Base-by-base conservation (phyloP, 2,329 filamentous ascomycete species). In the Dactylonectria macrodidyma region DNA sequence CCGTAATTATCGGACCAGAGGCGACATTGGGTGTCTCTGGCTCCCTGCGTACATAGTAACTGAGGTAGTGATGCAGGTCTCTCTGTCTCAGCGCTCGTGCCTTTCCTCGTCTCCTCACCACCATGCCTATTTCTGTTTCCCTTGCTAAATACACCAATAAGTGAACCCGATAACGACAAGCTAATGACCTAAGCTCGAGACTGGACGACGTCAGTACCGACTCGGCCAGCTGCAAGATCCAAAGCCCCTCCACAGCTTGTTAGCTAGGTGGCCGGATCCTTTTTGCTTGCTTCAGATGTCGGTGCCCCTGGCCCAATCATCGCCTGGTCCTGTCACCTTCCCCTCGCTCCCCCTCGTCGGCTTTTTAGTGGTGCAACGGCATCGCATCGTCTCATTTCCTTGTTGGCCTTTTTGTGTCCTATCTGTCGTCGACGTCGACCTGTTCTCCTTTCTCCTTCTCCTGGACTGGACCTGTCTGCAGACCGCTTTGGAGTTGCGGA, bases 291-390 rank as follows among this genome's bases (percentile, higher is more conserved):
- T 61, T 41, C 54, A 41, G 46, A 51, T 44, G 26, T 11, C n/a
- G 30, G 51, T n/a, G 19, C 30, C 11, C 51, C 44, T 60, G 57
- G 58, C 14, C 59, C 59, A 62, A 62, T 66, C 64, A 58, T 26
- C 36, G 59, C 47, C 64, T 59, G 38, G 47, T 54, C 65, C 64
- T 73, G 51, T 64, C 64, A 65, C 67, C 66, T 66, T 58, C 62
- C 65, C 59, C 62, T 62, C 51, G 70, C 62, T 55, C 51, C 50
- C 47, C 56, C 56, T 47, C 30, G 50, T 36, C 38, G 26, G 50
- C 33, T 59, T 56, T 59, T 59, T 51, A 65, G 59, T 57, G 30
- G 59, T 62, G 54, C 59, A 58, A 62, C 48, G 59, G 64, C 52
- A 62, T 58, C 38, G 64, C 57, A 30, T 62, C 64, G 52, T 30